Base-by-base conservation (phyloP, 371 early-diverging fungal genomes). In the Smittium mucronatum region DNA sequence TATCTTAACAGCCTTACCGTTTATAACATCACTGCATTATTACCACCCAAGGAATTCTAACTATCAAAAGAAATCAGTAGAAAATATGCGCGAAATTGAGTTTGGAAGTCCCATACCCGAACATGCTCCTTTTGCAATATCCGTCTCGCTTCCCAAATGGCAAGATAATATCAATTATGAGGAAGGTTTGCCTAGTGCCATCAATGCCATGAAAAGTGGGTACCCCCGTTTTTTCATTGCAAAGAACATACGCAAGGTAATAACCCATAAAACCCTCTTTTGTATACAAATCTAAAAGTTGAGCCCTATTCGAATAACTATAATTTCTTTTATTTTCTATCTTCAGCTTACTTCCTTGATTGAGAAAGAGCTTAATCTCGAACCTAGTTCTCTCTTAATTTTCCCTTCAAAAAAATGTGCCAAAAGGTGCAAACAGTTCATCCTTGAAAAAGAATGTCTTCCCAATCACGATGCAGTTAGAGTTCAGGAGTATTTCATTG, bases 171-270 rank as follows among this genome's bases (percentile, higher is more conserved):
- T 97, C 61, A 87, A 85, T 64, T 97, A 97, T 71, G 97, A 97
- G 75, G 93, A 93, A 80, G 93, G 87, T 17, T 83, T 85, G 58
- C 84, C 86, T 1, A 78, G 84, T 15, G 90, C 93, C n/a, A 80
- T 83, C 63, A 74, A 79, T n/a, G 82, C 80, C 68, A 89, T 93
- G 89, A 80, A 83, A 59, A 81, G 85, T 36, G 97, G 96, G 1
- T 97, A 97, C 76, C 97, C 97, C 28, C 89, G 97, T 33, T 95
- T 97, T 82, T 93, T 94, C 72, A 87, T 90, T 71, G 85, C 88
- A 73, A 81, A 88, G 83, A 87, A 90, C 81, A 75, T 75, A 17
- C 69, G 76, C 72, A 66, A 71, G 58, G 75, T 80, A 28, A 75
- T 67, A 0, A 63, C 69, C 16, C 60, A 80, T 58, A 81, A 87